A percentile compares a stretch with the other conserved stretches of the same genome.
Evolutionary conservation across 495 filamentous ascomycete genomes (phyloP).

Genomic region (Cercophora newfieldiana): DNA sequence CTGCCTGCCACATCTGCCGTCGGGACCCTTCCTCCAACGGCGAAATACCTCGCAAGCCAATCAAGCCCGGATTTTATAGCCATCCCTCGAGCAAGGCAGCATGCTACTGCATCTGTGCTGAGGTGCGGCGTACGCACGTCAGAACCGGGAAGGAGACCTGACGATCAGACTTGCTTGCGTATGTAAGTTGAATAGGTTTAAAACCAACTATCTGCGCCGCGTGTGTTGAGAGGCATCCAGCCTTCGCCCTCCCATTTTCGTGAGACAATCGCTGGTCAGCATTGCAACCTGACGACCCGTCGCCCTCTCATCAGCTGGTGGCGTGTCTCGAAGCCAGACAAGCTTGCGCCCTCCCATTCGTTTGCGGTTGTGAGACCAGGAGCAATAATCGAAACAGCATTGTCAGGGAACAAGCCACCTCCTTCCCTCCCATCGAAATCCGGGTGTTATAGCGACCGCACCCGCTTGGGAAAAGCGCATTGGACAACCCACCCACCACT

Average conservation of each 20-base stretch:
- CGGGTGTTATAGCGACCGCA: neutral
- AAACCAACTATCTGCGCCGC: neutral
- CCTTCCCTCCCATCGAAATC: neutral
- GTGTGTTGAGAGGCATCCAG: neutral
- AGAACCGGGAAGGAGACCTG: slow-evolving; percentile 13
- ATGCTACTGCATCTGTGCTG: neutral
- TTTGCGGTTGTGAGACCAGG: neutral
- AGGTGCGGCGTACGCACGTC: neutral
- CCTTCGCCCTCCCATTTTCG: neutral
- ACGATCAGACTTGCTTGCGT: neutral
- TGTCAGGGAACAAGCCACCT: slow-evolving; percentile 4
- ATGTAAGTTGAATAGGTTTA: neutral
- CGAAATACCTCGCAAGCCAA: neutral
- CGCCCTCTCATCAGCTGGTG: neutral
- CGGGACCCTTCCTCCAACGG: neutral
- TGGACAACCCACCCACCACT: neutral
- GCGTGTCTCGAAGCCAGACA: neutral
- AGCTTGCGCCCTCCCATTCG: neutral
- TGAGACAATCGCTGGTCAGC: neutral
- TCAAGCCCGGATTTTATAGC: neutral
- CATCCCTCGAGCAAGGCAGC: slow-evolving; percentile 5
- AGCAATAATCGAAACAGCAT: neutral
- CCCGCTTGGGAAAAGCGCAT: neutral
- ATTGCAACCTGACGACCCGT: neutral
- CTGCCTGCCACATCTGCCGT: slow-evolving; percentile 8